Base-by-base conservation (phyloP, 495 filamentous ascomycete genomes). In the Neurospora sp. region DNA sequence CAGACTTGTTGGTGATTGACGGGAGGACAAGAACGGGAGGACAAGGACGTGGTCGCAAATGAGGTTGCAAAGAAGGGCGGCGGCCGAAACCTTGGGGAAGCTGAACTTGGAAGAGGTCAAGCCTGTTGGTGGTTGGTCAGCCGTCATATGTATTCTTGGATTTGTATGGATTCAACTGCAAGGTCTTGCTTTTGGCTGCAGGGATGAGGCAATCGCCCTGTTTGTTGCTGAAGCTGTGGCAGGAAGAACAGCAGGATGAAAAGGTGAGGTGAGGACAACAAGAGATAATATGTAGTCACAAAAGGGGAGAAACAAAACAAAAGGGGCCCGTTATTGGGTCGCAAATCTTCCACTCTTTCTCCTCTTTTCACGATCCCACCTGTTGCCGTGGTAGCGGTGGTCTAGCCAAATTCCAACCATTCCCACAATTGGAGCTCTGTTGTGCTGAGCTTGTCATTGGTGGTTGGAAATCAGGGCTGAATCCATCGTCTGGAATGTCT, bases 321-420 rank as follows among this genome's bases (percentile, higher is more conserved):
- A 42, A 71, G 53, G 41, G 35, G 70, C 42, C n/a, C 53, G 1
- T 44, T 22, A 71, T 70, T 70, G 69, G n/a, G n/a, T 37, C 40
- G 31, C 69, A 53, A 53, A 46, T 42, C 16, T 46, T 70, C 16
- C 39, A 35, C 16, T 31, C 42, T n/a, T 20, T 53, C 70, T 68
- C 53, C 70, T 48, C 69, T 71, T 71, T 71, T 46, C 37, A 46
- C n/a, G 18, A 35, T 53, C 69, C 69, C 40, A 70, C 27, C 18
- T 20, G 40, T 59, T 27, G 31, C 39, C 20, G 38, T 41, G 70
- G 70, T 46, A 46, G 70, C 59, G 69, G 69, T 61, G 53, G 53
- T 61, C 53, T 61, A 61, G 53, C 5, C 53, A 61, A 61, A 61
- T 61, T 31, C 53, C 27, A 27, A 27, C 27, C 53, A 61, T 14